Evolutionary conservation across 495 filamentous ascomycete species (phyloP).

Genomic region (Xeromyces bisporus): DNA sequence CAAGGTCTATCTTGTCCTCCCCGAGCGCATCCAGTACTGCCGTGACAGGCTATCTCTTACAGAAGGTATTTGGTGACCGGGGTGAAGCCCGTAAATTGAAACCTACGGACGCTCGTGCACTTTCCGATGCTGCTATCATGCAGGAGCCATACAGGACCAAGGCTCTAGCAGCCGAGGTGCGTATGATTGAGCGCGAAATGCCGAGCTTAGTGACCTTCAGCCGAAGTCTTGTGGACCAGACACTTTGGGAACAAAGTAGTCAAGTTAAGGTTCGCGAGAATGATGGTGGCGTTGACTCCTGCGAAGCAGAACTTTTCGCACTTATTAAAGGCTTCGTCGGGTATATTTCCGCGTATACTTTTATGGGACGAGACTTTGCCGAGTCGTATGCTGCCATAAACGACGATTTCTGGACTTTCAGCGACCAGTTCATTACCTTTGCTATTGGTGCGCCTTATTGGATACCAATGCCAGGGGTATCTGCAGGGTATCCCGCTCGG

Average conservation of each 20-base stretch:
- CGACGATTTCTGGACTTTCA: slow-evolving; percentile 37
- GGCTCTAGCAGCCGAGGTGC: slow-evolving; percentile 16
- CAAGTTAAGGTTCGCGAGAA: slow-evolving; percentile 17
- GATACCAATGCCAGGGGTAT: slow-evolving; percentile 31
- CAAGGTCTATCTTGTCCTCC: slow-evolving; percentile 26
- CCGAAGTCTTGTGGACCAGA: slow-evolving; percentile 42
- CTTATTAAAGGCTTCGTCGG: slow-evolving; percentile 40
- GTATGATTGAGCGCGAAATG: slow-evolving; percentile 22
- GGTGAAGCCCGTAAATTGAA: slow-evolving; percentile 16
- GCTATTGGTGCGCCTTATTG: slow-evolving; percentile 35
- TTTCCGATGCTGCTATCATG: slow-evolving; percentile 17
- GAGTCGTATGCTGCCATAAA: slow-evolving; percentile 37
- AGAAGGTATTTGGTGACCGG: slow-evolving; percentile 34
- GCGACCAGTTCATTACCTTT: slow-evolving; percentile 34
- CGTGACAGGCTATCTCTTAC: slow-evolving; percentile 23
- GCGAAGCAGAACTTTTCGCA: slow-evolving; percentile 34
- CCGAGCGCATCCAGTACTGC: slow-evolving; percentile 14
- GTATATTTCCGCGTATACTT: slow-evolving; percentile 27
- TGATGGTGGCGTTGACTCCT: slow-evolving; percentile 14
- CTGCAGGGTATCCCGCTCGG: slow-evolving; percentile 34
- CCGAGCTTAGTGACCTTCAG: slow-evolving; percentile 40
- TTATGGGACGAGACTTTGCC: slow-evolving; percentile 39
- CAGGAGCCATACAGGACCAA: slow-evolving; percentile 26
- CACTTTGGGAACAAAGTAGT: slow-evolving; percentile 39
- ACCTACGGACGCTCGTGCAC: slow-evolving; percentile 15